These are phyloP conservation scores for Centaurea solstitialis DNA, from an alignment of 129 eudicot species.

Conservation along the genomic window DNA sequence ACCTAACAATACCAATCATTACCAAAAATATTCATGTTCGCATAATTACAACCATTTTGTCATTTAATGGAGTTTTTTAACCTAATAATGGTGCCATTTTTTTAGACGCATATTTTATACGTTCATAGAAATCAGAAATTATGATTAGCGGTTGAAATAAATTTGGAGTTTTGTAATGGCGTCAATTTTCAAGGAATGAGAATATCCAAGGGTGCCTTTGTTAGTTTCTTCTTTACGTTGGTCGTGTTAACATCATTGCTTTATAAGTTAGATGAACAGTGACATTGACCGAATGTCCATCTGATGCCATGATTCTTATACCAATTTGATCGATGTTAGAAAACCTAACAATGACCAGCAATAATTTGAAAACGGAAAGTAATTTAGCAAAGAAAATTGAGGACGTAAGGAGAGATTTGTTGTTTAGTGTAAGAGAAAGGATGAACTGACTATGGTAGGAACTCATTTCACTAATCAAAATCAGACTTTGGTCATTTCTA, in stretches of 20 bases:
- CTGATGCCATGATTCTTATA: conserved; percentile 4
- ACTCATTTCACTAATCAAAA: background rate
- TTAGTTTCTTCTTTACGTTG: background rate
- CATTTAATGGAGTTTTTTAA: background rate
- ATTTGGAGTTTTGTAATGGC: background rate
- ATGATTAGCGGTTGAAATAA: background rate
- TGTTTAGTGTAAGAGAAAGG: background rate
- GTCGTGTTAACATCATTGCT: background rate
- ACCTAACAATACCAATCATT: conserved; percentile 36
- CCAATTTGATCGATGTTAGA: background rate
- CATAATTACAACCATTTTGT: background rate
- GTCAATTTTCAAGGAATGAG: background rate
- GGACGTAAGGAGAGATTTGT: background rate
- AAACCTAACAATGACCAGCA: background rate
- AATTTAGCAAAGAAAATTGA: background rate
- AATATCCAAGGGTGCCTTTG: background rate
- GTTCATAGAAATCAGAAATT: background rate
- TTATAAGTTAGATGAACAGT: background rate
- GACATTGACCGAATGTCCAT: background rate
- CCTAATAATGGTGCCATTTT: background rate
- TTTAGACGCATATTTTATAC: background rate
- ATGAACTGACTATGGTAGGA: background rate
- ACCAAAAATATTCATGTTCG: conserved; percentile 21
- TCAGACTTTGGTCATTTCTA: background rate
- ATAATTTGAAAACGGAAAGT: conserved; percentile 13